A percentile compares a stretch with the other conserved stretches of the same genome.
Evolutionary conservation across 1,284 basidiomycete genomes (phyloP).

Genomic region (Microbotryum lychnidis-dioicae): DNA sequence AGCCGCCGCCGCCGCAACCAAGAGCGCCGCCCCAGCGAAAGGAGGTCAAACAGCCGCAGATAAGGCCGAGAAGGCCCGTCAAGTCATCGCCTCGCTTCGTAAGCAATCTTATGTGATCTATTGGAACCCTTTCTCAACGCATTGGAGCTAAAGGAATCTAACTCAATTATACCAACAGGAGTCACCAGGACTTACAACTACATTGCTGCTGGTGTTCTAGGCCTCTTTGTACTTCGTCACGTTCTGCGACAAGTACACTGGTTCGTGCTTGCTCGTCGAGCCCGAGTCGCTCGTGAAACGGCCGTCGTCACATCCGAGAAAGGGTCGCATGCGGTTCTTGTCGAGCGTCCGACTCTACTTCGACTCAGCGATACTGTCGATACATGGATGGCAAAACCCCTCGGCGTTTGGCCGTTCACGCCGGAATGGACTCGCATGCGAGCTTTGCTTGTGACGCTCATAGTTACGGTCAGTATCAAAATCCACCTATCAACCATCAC

Average conservation of each 20-base stretch:
- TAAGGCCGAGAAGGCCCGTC: slow-evolving; percentile 9
- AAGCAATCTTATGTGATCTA: not conserved
- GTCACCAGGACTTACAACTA: slow-evolving; percentile 15
- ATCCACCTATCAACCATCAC: slow-evolving; percentile 5
- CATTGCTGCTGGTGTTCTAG: slow-evolving; percentile 10
- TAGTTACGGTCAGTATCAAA: slow-evolving; percentile 6
- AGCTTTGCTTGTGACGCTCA: slow-evolving; percentile 1
- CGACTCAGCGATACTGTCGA: slow-evolving; percentile 8
- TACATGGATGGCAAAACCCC: not conserved
- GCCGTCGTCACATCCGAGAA: not conserved
- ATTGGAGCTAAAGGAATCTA: not conserved
- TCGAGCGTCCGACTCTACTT: not conserved
- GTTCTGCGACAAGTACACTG: not conserved
- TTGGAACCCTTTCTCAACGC: not conserved
- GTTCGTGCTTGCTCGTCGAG: slow-evolving; percentile 1
- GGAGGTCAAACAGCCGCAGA: not conserved
- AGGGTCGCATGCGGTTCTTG: not conserved
- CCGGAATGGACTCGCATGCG: slow-evolving; percentile 16
- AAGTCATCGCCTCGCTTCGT: slow-evolving; percentile 5
- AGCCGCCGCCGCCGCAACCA: no score
- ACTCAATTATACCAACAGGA: not conserved
- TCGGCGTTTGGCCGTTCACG: not conserved
- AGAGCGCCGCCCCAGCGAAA: no score
- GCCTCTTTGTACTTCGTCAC: slow-evolving; percentile 20
- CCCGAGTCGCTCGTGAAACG: not conserved